Conservation (phyloP, 1,284 basidiomycete species). For the Moniliophthora roreri region DNA sequence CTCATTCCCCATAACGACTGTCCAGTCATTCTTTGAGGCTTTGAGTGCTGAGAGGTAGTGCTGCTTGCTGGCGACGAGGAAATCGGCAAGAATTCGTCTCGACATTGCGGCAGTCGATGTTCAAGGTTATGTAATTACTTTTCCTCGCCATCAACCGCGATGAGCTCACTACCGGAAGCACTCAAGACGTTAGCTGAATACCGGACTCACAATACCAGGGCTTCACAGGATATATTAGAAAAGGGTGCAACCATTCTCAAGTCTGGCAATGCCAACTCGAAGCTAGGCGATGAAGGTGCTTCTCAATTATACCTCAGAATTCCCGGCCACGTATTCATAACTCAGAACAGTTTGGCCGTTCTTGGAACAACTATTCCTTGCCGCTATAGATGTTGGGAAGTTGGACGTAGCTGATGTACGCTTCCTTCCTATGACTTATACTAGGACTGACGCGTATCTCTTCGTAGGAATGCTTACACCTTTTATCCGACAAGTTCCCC, state of each 20-base stretch:
- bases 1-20: constrained; percentile 88
- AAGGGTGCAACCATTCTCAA: constrained; percentile 61
- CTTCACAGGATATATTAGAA: constrained; percentile 72
- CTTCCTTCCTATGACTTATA: constrained; percentile 13
- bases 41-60: constrained; percentile 23
- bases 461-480: constrained; percentile 53
- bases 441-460: neutral
- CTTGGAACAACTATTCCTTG: constrained; percentile 86
- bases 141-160: neutral
- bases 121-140: neutral
- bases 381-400: constrained; percentile 82
- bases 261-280: constrained; percentile 38
- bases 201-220: constrained; percentile 62
- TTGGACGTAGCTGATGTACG: constrained; percentile 83
- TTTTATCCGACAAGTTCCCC: constrained; percentile 74
- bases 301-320: neutral
- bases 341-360: constrained; percentile 72
- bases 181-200: constrained; percentile 70
- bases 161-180: constrained; percentile 45
- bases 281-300: constrained; percentile 59
- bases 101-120: neutral
- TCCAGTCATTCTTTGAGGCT: constrained; percentile 58
- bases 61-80: constrained; percentile 9
- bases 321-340: neutral
- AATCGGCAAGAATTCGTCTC: constrained; percentile 11